Conservation (phyloP, 1,139 yeast species). For the Yamadazyma blattariae region DNA sequence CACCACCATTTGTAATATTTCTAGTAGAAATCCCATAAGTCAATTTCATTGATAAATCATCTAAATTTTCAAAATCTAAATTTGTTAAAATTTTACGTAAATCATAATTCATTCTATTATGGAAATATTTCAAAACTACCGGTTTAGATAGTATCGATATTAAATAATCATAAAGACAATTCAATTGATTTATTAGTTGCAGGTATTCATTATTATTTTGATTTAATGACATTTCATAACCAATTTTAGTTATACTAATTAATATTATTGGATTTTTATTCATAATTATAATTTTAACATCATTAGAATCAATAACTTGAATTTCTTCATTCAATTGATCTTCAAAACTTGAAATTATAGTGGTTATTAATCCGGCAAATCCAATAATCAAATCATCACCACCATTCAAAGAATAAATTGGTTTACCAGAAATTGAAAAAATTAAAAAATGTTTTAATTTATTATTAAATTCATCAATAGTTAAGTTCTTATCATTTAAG, state of each 20-base stretch:
- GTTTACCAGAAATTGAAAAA: constrained; percentile 91
- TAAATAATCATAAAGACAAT: constrained; percentile 74
- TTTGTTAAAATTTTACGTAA: constrained; percentile 73
- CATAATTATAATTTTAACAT: constrained; percentile 57
- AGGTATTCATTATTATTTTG: constrained; percentile 23
- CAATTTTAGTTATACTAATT: constrained; percentile 63
- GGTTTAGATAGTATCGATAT: constrained; percentile 77
- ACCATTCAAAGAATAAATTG: constrained; percentile 81
- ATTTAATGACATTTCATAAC: constrained; percentile 24
- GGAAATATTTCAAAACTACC: constrained; percentile 65
- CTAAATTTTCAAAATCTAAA: constrained; percentile 62
- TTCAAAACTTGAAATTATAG: constrained; percentile 61
- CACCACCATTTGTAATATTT: background rate
- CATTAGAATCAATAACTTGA: constrained; percentile 16
- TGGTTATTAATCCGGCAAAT: constrained; percentile 71
- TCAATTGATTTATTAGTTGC: constrained; percentile 60
- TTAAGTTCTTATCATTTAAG: constrained; percentile 21
- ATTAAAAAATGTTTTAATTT: constrained; percentile 72
- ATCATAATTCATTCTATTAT: constrained; percentile 77
- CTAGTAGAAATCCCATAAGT: constrained; percentile 24
- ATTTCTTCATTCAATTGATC: constrained; percentile 35
- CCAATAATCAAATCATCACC: constrained; percentile 68
- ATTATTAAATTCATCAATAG: constrained; percentile 31
- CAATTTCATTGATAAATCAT: constrained; percentile 57
- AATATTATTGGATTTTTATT: constrained; percentile 69